Evolutionary conservation across 257 asterid species (phyloP), one percentile per base, ranked within the genome.

Genomic region (Forsythia suspensa): DNA sequence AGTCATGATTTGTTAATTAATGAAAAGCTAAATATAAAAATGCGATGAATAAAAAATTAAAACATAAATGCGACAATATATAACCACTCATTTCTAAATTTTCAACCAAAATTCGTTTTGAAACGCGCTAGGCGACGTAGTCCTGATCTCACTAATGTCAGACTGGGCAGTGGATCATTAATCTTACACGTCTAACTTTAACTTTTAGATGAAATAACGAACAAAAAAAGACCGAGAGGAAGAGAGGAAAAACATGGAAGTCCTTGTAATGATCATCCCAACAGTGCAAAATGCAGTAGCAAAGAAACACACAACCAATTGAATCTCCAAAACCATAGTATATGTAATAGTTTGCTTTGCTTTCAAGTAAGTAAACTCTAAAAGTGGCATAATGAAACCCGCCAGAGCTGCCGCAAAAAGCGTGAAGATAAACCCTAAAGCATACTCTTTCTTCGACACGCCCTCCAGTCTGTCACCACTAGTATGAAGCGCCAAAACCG

Each of bases 191-290:
- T 29, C 34, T 29, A 29, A 1, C 34, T 29, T 16, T 4, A 52
- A 52, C 61, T 52, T 52, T 52, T 5, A 52, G 21, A 52, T 1
- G 9, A 52, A 5, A 1, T 52, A 16, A 18, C 13, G 13, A 1
- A 5, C 0, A 52, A 0, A 4, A 18, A 16, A 5, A 52, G 3
- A 10, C 9, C 5, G 29, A 55, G 65, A 55, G 29, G 6, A 1
- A 18, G 29, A 5, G 29, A 48, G 61, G 2, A 29, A 55, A 55
- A 69, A 73, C 77, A 70, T 51, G 48, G 39, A 51, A 51, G 8
- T 73, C 77, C 15, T 73, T 34, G 77, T 37, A 39, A 73, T 36
- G 48, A 73, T 63, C 69, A 73, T 73, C 36, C 77, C 77, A 18
- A 52, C 68, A 7, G 36, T 73, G 77, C 51, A 73, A 36, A 73